Base-by-base conservation (phyloP, 78 protist genomes). In the Polysphondylium violaceum region DNA sequence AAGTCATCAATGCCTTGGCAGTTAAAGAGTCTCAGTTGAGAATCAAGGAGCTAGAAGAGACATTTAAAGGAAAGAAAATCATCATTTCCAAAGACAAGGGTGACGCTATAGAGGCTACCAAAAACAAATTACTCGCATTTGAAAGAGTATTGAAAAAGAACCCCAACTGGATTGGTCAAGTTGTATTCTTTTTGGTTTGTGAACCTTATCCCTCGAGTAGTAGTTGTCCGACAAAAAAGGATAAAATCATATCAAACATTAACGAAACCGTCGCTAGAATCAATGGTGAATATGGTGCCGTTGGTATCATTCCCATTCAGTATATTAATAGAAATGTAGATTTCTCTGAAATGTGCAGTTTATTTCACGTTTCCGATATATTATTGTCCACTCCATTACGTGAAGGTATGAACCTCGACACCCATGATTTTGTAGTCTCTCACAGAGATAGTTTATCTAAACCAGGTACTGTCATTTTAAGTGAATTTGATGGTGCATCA, bases 251-350 rank as follows among this genome's bases (percentile, higher is more conserved):
- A 3, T 78, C 88, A n/a, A 51, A 17, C n/a, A 69, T 83, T 21
- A 83, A 83, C 17, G 91, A 83, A 56, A 83, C 91, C 8, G 91
- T 83, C 17, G 91, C 91, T 16, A 83, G 91, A 69, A 83, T 83
- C 71, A 83, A 83, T 71, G 91, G 91, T 7, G 91, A 83, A 36
- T 83, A 68, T 36, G 65, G 79, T n/a, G 41, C 38, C 14, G 72
- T 83, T n/a, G 68, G 79, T 12, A 36, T 21, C 17, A 71, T 69
- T 5, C 91, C 91, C 2, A 69, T 83, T 44, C 72, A 83, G 44
- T 83, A 83, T 44, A 69, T 83, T 0, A 25, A 60, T 12, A 56
- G 91, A 38, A 50, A 40, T 19, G 27, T 51, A 7, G 91, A 83
- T 38, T 83, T 59, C 31, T 71, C 67, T n/a, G 91, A 83, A 27